Conservation (phyloP, 116 monocot species). For the Dioscorea cayenensis region DNA sequence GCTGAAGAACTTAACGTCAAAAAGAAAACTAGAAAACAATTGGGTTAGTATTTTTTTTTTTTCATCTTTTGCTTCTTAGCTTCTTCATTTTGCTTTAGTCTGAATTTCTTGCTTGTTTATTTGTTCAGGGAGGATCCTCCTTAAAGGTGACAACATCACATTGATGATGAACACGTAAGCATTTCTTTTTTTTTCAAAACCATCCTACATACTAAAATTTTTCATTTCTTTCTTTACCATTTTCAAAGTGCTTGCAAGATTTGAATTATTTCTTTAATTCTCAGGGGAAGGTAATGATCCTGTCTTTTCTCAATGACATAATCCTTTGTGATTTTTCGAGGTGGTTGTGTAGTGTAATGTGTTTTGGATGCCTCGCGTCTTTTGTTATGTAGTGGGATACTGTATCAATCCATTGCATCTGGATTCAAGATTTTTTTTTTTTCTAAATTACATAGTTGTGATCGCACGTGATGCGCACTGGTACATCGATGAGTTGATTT, state of each 20-base stretch:
- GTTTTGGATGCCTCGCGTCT: too few relatives aligned
- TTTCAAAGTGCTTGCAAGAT: neutral
- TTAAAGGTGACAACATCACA: slow-evolving; percentile 74
- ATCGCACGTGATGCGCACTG: too few relatives aligned
- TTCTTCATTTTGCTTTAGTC: neutral
- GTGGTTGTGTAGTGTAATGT: too few relatives aligned
- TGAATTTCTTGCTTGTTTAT: neutral
- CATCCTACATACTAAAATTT: neutral
- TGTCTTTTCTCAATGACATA: too few relatives aligned
- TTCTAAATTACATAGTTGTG: too few relatives aligned
- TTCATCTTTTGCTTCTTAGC: neutral
- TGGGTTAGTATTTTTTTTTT: slow-evolving; percentile 28
- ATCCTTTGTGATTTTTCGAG: too few relatives aligned
- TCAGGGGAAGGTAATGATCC: slow-evolving; percentile 9
- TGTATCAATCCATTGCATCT: too few relatives aligned
- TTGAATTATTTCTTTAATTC: neutral
- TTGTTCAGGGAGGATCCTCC: slow-evolving; percentile 45
- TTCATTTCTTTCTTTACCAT: neutral
- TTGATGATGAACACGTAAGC: slow-evolving; percentile 80
- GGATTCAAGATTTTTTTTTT: too few relatives aligned
- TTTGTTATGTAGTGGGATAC: too few relatives aligned
- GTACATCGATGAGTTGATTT: too few relatives aligned
- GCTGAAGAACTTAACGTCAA: slow-evolving; percentile 84
- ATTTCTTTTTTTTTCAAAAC: neutral
- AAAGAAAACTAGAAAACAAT: slow-evolving; percentile 65